Evolutionary conservation across 768 basidiomycete genomes (phyloP), one percentile per base, ranked within the genome.

Genomic region (Kwoniella mangroviensis): DNA sequence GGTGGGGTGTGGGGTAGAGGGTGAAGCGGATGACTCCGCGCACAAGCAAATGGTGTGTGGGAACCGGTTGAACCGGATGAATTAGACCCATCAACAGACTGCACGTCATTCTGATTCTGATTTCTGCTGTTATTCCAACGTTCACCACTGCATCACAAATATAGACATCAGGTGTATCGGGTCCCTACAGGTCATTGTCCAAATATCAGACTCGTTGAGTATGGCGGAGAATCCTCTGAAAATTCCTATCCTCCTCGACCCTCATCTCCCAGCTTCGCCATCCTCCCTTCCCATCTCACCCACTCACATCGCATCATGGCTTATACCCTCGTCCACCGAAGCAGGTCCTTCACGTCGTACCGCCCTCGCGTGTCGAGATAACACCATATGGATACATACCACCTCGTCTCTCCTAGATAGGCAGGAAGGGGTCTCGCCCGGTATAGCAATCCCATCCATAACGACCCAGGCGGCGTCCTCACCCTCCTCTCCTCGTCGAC

Each of bases 231-330:
- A 55, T 6, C 67, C 72, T 10, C 65, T 79, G 49, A 53, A 28
- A 13, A 54, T 79, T 24, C 75, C 75, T 2, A 22, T 79, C 26
- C 64, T 76, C 2, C 62, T 73, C 22, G 63, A 70, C 64, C 40
- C 71, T 9, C 17, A 52, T 28, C 59, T 60, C 28, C 66, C 59
- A 6, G 12, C 28, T 12, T 61, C 51, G 24, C 28, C 42, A 24
- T 43, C 28, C 1, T 28, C 41, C 43, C 26, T 80, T 12, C 74
- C 77, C 3, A 54, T 74, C n/a, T 45, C 53, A 13, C 75, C 79
- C 1, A 69, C 74, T 3, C 79, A 77, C 40, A 43, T 78, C 52
- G 75, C 71, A 12, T 55, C 73, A 42, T 80, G 79, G 79, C 43
- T 42, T 1, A 22, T 51, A 13, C 26, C 53, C 10, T 34, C 71